Conservation (phyloP, 176 grass and related monocot genomes). For the Lolium rigidum region DNA sequence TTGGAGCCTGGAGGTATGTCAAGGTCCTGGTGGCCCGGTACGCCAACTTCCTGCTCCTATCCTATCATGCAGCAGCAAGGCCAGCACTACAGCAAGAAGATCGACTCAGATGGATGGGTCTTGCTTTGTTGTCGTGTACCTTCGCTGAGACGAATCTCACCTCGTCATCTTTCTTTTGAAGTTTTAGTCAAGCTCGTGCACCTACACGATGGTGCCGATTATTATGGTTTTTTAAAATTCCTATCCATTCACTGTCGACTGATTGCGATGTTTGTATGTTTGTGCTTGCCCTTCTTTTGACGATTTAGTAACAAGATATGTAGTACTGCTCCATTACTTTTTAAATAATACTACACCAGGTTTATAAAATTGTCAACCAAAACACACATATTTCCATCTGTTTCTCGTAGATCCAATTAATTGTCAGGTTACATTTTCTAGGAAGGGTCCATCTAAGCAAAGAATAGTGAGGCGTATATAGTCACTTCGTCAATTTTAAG, state of each 20-base stretch:
- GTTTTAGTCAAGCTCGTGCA: constrained; percentile 21
- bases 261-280: not conserved
- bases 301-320: not conserved
- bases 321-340: too few species aligned
- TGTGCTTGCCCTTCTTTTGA: not conserved
- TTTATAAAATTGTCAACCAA: too few species aligned
- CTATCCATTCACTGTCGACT: not conserved
- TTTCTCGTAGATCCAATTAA: too few species aligned
- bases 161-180: not conserved
- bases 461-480: too few species aligned
- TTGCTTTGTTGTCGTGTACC: not conserved
- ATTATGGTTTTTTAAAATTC: not conserved
- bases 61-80: too few species aligned
- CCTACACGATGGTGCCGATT: not conserved
- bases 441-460: too few species aligned
- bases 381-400: too few species aligned
- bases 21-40: too few species aligned
- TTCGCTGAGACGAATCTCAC: not conserved
- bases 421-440: too few species aligned
- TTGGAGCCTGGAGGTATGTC: too few species aligned
- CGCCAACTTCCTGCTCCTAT: not conserved
- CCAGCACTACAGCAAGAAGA: not conserved
- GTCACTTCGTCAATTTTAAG: too few species aligned
- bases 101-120: not conserved
- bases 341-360: too few species aligned